Base-by-base conservation (phyloP, 2,329 filamentous ascomycete genomes). In the Stromatinia cepivora region DNA sequence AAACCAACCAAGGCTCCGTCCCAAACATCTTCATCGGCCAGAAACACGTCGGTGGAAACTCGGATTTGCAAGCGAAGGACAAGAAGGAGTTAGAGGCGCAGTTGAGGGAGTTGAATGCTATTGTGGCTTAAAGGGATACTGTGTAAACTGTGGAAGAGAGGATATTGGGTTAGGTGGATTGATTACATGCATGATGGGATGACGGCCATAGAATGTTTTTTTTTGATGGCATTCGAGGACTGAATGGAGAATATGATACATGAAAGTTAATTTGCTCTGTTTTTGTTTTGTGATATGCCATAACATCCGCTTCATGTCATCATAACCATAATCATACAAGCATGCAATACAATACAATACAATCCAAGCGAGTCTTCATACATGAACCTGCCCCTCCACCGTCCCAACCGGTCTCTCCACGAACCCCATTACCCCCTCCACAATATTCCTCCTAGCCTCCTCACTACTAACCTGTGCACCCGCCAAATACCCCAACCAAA, bases 21-120 rank as follows among this genome's bases (percentile, higher is more conserved):
- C 95, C 95, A 77, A 98, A 98, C 84, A 91, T 97, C 83, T 98
- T 92, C 85, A 98, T 99, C 82, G 83, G 83, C 76, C 83, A 93
- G 83, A 84, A 96, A 84, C 94, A 97, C 82, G 96, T 99, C 80
- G 95, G 95, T 73, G 95, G 95, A 75, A 98, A 98, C 87, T 97
- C 93, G 34, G 94, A 95, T 76, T 81, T 96, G 73, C 90, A 94
- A 82, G 84, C 82, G 1, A 80, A 80, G 66, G 79, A 80, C 64
- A 87, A 85, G 81, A 87, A 87, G 81, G 79, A 96, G 74, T 82
- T 98, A 67, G 86, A 88, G 74, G 77, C 77, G 45, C 80, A 95
- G 75, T 82, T 92, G 79, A 85, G 86, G 82, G 83, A 83, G 61
- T 90, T 88, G 73, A 85, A 86, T 77, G 90, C 90, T 74, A 71